These are phyloP conservation scores for Dactylellina leptospora DNA, from an alignment of 2,329 filamentous ascomycete genomes.

Conservation along the genomic window DNA sequence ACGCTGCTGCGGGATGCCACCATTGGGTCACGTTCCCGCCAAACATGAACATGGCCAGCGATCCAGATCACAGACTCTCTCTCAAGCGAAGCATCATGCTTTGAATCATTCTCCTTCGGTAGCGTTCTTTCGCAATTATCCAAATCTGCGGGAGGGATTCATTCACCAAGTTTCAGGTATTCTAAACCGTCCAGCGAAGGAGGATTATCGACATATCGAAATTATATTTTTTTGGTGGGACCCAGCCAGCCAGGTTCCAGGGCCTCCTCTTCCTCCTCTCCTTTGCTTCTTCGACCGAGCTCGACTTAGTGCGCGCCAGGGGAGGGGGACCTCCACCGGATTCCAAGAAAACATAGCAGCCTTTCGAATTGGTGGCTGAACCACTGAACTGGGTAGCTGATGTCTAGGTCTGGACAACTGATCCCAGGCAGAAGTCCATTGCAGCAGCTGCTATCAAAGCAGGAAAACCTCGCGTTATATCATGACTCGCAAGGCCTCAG, in stretches of 20 bases:
- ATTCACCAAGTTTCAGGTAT: conserved; percentile 36
- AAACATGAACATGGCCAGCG: background rate
- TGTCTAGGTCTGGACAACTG: conserved; percentile 48
- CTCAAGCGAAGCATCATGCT: too few relatives aligned
- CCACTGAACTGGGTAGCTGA: conserved; percentile 51
- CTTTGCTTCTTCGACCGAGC: conserved; percentile 48
- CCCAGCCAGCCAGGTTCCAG: background rate
- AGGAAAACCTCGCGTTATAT: conserved; percentile 4
- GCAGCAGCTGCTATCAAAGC: background rate
- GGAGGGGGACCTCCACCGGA: conserved; percentile 24
- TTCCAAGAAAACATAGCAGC: conserved; percentile 45
- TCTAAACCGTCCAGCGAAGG: conserved; percentile 40
- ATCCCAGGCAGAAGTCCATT: conserved; percentile 46
- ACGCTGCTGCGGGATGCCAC: conserved; percentile 1
- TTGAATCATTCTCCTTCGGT: too few relatives aligned
- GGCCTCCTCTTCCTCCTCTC: too few relatives aligned
- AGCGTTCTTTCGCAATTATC: too few relatives aligned
- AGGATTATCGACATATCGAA: conserved; percentile 20
- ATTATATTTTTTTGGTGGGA: conserved; percentile 38
- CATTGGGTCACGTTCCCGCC: conserved; percentile 42
- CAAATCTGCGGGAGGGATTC: conserved; percentile 1
- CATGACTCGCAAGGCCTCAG: background rate
- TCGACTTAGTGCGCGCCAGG: conserved; percentile 11
- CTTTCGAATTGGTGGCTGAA: conserved; percentile 52
- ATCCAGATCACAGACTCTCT: too few relatives aligned